Evolutionary conservation across 805 yeast species (phyloP), one percentile per base, ranked within the genome.

Genomic region (Pichia manshurica): DNA sequence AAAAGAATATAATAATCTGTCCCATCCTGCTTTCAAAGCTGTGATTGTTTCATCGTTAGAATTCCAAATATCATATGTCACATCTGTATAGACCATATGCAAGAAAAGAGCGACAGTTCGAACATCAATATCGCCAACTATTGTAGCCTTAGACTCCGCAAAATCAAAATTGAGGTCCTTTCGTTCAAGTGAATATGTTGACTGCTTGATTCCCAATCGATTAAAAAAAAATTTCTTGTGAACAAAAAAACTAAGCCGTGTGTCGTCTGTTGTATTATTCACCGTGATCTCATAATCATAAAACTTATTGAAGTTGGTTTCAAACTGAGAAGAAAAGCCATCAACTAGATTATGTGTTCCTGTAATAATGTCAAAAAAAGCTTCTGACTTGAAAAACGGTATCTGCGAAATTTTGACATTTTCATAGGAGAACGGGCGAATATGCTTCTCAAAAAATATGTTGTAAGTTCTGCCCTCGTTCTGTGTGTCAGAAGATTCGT

Each of bases 21-120:
- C 51, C 47, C 47, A 49, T 6, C 51, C 51, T 2, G 44, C 20
- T 28, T 49, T 49, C 9, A 52, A 35, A 4, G 37, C 17, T 25
- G 45, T 23, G 4, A 17, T 43, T 3, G 32, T 7, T n/a, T 16
- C 32, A 15, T 37, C 45, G 25, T 39, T 29, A 5, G 59, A 57
- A 15, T 67, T 71, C 84, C 84, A 79, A 9, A 77, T 60, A 37
- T 67, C 71, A 5, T 74, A 37, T 4, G 65, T 58, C 15, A 57
- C 56, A 45, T 78, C 79, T 0, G 82, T 75, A 56, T 81, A 82
- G 0, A 78, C 46, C 46, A 69, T 71, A 56, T 77, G 77, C 5
- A 77, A 51, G 8, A 76, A 56, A 2, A 82, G 63, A 29, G 69
- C 60, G 10, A 73, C 59, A 8, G 64, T 48, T 23, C 59, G 48